phyloP scores from a whole-genome alignment of 805 yeast genomes.

The Pichia occidentalis region DNA sequence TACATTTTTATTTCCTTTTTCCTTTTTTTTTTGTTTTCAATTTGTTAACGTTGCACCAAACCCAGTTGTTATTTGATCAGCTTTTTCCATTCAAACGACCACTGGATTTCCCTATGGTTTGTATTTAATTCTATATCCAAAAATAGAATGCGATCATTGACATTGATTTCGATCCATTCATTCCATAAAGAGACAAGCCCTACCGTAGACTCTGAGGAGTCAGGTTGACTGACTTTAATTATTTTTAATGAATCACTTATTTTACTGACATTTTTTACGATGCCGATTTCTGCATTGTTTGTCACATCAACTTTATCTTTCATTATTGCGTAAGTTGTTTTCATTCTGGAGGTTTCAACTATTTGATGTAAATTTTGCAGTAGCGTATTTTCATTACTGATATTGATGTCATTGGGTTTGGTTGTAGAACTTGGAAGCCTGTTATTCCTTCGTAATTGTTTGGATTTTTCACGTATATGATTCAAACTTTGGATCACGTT shows the following conservation, averaged over 20 bases:
- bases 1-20: no score
- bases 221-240: constrained; percentile 3
- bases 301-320: neutral
- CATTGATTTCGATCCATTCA: constrained; percentile 13
- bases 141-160: constrained; percentile 11
- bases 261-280: neutral
- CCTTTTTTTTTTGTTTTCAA: no score
- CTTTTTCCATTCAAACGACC: constrained; percentile 18
- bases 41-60: no score
- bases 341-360: neutral
- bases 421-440: neutral
- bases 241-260: constrained; percentile 10
- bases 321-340: constrained; percentile 9
- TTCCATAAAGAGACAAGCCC: constrained; percentile 13
- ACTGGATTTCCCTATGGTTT: constrained; percentile 6
- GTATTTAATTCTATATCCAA: constrained; percentile 12
- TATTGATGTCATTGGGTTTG: neutral
- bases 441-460: neutral
- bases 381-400: neutral
- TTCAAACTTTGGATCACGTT: neutral
- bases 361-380: constrained; percentile 1
- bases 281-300: neutral
- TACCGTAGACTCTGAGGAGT: neutral
- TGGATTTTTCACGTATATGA: constrained; percentile 5
- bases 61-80: no score